These are phyloP conservation scores for Coprinopsis cinerea DNA, from an alignment of 768 basidiomycete species.

Conservation along the genomic window DNA sequence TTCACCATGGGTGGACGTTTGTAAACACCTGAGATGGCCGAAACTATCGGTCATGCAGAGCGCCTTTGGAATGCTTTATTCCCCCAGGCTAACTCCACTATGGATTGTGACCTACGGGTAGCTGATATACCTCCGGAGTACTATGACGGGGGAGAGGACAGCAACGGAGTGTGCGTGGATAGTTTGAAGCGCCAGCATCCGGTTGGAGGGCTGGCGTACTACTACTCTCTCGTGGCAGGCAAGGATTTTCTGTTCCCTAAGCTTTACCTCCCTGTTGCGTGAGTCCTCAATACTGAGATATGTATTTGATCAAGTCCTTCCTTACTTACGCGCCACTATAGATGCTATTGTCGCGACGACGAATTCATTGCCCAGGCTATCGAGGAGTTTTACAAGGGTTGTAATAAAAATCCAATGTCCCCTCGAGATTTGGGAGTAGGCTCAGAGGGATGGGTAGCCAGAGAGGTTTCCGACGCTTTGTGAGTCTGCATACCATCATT, in stretches of 20 bases:
- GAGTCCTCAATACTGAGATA: slow-evolving; percentile 7
- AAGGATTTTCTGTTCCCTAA: slow-evolving; percentile 24
- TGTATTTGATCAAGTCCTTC: neutral
- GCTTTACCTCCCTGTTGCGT: slow-evolving; percentile 28
- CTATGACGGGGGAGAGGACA: neutral
- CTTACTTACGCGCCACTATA: slow-evolving; percentile 7
- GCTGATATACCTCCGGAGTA: neutral
- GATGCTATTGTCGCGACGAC: slow-evolving; percentile 25
- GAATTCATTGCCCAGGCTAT: slow-evolving; percentile 20
- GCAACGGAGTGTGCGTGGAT: slow-evolving; percentile 5
- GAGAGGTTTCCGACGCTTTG: slow-evolving; percentile 22
- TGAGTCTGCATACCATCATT: slow-evolving; percentile 13
- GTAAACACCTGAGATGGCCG: slow-evolving; percentile 17
- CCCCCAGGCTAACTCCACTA: slow-evolving; percentile 20
- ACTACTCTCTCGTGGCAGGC: slow-evolving; percentile 25
- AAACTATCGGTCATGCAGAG: slow-evolving; percentile 18
- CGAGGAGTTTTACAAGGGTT: slow-evolving; percentile 23
- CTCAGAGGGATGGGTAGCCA: slow-evolving; percentile 22
- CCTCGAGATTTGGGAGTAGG: neutral
- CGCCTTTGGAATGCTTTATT: slow-evolving; percentile 25
- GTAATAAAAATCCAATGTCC: slow-evolving; percentile 14
- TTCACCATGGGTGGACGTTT: slow-evolving; percentile 26
- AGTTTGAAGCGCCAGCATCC: slow-evolving; percentile 22
- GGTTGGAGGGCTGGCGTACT: slow-evolving; percentile 22
- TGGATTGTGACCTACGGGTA: slow-evolving; percentile 18